phyloP scores from a whole-genome alignment of 2,329 filamentous ascomycete genomes.

The Malbranchea zuffiana region DNA sequence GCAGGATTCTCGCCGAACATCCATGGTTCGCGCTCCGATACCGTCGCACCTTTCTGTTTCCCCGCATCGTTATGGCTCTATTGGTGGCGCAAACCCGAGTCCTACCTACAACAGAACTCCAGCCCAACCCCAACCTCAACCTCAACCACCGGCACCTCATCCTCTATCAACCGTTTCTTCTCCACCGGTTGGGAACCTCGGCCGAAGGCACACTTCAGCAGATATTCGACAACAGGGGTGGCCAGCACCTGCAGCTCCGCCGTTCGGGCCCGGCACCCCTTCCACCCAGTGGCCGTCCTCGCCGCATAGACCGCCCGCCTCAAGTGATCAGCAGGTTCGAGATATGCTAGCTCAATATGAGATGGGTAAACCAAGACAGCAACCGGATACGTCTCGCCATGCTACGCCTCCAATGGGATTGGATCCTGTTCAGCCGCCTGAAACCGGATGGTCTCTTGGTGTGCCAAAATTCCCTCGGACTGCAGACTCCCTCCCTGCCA shows the following conservation, averaged over 20 bases:
- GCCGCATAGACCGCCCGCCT: conserved; percentile 42
- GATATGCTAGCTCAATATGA: conserved; percentile 57
- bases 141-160: conserved; percentile 55
- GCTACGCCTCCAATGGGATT: conserved; percentile 43
- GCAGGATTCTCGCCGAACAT: conserved; percentile 65
- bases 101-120: conserved; percentile 62
- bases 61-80: conserved; percentile 77
- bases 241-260: conserved; percentile 48
- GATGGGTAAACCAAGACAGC: conserved; percentile 44
- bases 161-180: conserved; percentile 47
- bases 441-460: conserved; percentile 47
- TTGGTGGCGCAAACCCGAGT: conserved; percentile 58
- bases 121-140: conserved; percentile 50
- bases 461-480: conserved; percentile 33
- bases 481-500: conserved; percentile 44
- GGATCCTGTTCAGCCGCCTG: conserved; percentile 36
- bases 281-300: conserved; percentile 57
- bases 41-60: conserved; percentile 71
- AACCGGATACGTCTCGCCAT: conserved; percentile 40
- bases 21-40: conserved; percentile 61
- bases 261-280: conserved; percentile 53
- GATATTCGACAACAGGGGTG: conserved; percentile 86
- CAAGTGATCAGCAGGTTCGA: conserved; percentile 52
- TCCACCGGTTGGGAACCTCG: conserved; percentile 54
- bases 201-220: conserved; percentile 82